Evolutionary conservation across 163 green algal genomes (phyloP).

Genomic region (Chloroidium sp.): DNA sequence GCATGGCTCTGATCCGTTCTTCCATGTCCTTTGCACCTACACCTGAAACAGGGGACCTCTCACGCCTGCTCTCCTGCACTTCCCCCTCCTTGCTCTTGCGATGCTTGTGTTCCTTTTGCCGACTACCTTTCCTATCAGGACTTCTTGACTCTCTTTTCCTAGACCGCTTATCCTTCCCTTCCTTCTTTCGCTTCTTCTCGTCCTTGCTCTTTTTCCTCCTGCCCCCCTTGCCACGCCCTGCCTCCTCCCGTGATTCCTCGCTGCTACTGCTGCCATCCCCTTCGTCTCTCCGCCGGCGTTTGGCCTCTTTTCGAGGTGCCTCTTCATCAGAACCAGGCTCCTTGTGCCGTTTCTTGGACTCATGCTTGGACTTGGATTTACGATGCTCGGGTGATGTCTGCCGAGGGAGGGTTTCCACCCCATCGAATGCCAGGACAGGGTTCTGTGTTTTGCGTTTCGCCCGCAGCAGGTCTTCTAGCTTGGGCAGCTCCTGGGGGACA

Average conservation of each 20-base stretch:
- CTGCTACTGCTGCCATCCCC: not conserved
- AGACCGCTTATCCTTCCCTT: not conserved
- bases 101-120: no score
- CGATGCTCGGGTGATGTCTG: no score
- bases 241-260: not conserved
- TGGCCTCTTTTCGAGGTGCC: not conserved
- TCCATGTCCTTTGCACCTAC: slow-evolving; percentile 1
- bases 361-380: no score
- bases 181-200: not conserved
- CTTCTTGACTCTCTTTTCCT: no score
- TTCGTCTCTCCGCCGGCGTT: not conserved
- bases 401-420: not conserved
- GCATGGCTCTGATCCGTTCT: slow-evolving; percentile 8
- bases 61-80: not conserved
- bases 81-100: not conserved
- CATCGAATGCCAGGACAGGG: not conserved
- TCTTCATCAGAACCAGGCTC: not conserved
- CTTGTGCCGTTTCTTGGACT: not conserved
- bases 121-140: no score
- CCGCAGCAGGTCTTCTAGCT: slow-evolving; percentile 4
- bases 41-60: not conserved
- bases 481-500: not conserved
- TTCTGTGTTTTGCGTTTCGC: not conserved
- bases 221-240: not conserved
- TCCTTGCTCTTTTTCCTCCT: not conserved